Evolutionary conservation across 2,329 filamentous ascomycete species (phyloP).

Genomic region (Penicillium sp.): DNA sequence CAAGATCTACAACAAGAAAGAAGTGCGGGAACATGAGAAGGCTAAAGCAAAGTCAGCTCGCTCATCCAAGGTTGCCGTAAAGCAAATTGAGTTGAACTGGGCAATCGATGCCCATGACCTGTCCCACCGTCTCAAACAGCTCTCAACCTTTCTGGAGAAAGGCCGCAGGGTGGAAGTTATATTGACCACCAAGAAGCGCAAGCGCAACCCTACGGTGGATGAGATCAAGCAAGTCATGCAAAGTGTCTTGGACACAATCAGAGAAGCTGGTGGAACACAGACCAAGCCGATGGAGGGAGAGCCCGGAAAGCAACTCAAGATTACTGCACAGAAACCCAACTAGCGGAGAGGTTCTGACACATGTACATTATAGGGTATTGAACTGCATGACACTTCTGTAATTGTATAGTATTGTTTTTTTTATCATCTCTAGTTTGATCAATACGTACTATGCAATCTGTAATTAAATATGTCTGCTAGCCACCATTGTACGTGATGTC

Average conservation of each 20-base stretch:
- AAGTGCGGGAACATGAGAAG: conserved; percentile 17
- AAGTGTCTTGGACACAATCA: conserved; percentile 48
- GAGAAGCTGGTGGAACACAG: conserved; percentile 44
- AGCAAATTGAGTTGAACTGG: conserved; percentile 90
- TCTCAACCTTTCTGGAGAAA: conserved; percentile 68
- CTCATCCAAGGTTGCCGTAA: conserved; percentile 49
- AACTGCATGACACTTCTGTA: background rate
- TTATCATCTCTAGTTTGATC: background rate
- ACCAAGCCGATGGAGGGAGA: conserved; percentile 44
- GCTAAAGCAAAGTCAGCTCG: conserved; percentile 38
- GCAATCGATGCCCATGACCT: conserved; percentile 76
- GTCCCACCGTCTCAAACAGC: conserved; percentile 64
- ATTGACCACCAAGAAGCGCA: conserved; percentile 65
- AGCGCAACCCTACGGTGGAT: conserved; percentile 58
- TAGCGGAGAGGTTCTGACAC: background rate
- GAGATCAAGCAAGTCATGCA: conserved; percentile 62
- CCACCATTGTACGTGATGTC: background rate
- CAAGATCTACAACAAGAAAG: conserved; percentile 60
- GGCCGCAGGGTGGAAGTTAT: conserved; percentile 74
- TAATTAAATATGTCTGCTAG: background rate
- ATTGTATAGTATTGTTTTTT: background rate
- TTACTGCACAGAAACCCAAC: conserved; percentile 38
- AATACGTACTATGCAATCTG: background rate
- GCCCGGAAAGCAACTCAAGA: conserved; percentile 38
- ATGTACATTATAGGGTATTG: background rate